Base-by-base conservation (phyloP, 208 protist species). In the Leishmania mexicana region DNA sequence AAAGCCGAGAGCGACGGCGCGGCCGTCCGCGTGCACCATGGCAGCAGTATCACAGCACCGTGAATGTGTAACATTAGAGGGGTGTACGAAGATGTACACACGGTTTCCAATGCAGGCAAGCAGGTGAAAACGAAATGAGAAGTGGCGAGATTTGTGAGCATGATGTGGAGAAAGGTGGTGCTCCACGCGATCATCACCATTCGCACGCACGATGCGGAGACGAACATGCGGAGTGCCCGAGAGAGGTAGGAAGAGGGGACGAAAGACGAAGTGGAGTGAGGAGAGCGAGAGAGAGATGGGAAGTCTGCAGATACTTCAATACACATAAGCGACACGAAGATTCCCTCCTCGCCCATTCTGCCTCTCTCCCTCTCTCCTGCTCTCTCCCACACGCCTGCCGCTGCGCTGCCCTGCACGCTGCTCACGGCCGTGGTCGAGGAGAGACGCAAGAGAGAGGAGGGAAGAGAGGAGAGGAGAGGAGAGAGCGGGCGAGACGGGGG, bases 401-500 rank as follows among this genome's bases (percentile, higher is more conserved):
- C 70, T 17, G 68, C 45, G 45, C 42, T 54, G 40, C 40, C 42
- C 8, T 7, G 42, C 10, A 31, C 15, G 42, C 15, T 13, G 28
- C 31, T 31, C 62, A 17, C 62, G 17, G 15, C 35, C 65, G 49
- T 57, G 31, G 53, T 4, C n/a, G 51, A 58, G 35, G 60, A 53
- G 40, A 45, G 53, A 31, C 31, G 38, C 28, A 42, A 58, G 31
- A 47, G 62, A 65, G 57, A 42, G 53, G 21, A 78, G 64, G 42
- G 7, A 38, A 81, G 54, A 58, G 51, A 11, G n/a, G 51, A 65
- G 67, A 45, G n/a, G 31, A 6, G 75, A 54, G 76, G 40, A 77
- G 72, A 42, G 71, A 79, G 51, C 42, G 54, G 38, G 75, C 21
- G 24, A 67, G 40, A 45, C 65, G 68, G 71, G 58, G 75, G 13